These are phyloP conservation scores for Ustilaginoidea virens DNA, from an alignment of 2,329 filamentous ascomycete species.

Conservation along the genomic window DNA sequence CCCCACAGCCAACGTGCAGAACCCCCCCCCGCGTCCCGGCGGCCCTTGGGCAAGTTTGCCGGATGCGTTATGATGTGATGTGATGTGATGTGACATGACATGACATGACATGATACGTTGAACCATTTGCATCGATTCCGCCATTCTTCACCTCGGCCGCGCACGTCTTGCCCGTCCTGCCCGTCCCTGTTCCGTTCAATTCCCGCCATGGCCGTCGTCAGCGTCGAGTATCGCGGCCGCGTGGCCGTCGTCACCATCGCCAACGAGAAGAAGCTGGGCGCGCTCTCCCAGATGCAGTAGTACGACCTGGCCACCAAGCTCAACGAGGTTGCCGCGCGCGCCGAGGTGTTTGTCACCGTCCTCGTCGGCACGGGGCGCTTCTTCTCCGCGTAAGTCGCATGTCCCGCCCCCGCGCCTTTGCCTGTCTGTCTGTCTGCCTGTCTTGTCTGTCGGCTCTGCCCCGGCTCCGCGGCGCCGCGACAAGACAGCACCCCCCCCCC, in stretches of 20 bases:
- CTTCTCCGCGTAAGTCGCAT: slow-evolving; percentile 71
- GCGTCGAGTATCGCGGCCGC: slow-evolving; percentile 24
- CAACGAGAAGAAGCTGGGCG: slow-evolving; percentile 76
- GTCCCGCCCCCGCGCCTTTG: background rate
- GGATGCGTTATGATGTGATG: too few relatives aligned
- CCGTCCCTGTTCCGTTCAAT: too few relatives aligned
- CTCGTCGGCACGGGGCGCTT: slow-evolving; percentile 67
- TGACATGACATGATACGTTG: too few relatives aligned
- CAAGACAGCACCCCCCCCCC: too few relatives aligned
- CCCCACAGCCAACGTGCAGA: too few relatives aligned
- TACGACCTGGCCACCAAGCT: slow-evolving; percentile 60
- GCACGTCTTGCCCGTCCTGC: too few relatives aligned
- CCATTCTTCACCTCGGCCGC: too few relatives aligned
- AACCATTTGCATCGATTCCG: too few relatives aligned
- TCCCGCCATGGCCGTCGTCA: slow-evolving; percentile 17
- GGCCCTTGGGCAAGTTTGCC: too few relatives aligned
- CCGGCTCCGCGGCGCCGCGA: too few relatives aligned
- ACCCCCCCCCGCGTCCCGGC: too few relatives aligned
- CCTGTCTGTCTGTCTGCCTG: background rate
- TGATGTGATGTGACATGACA: too few relatives aligned
- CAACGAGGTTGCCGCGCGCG: slow-evolving; percentile 59
- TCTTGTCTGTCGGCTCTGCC: background rate
- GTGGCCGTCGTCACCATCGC: slow-evolving; percentile 70
- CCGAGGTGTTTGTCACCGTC: slow-evolving; percentile 75
- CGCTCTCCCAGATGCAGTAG: slow-evolving; percentile 57